A percentile compares a stretch with the other conserved stretches of the same genome.
Evolutionary conservation across 305 asterid species (phyloP).

Genomic region (Fraxinus nigra): DNA sequence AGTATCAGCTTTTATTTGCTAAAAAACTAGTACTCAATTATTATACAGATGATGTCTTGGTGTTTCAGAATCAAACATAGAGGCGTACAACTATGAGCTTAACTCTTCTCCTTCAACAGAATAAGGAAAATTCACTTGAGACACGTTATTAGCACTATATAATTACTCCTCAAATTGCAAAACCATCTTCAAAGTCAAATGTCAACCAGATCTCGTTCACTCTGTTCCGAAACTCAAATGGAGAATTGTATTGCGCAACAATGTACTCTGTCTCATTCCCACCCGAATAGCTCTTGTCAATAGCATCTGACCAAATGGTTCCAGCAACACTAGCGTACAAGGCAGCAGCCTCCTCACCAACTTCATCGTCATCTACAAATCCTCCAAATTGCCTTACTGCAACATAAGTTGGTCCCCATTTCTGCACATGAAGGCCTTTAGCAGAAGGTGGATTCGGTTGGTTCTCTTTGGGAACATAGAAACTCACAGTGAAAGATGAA

Average conservation of each 20-base stretch:
- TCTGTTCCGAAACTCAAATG: conserved; percentile 67
- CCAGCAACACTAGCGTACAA: conserved; percentile 53
- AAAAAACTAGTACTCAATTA: too few relatives aligned
- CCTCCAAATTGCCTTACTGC: conserved; percentile 76
- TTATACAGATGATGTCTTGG: background rate
- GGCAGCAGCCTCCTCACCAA: conserved; percentile 66
- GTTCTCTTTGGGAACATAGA: conserved; percentile 64
- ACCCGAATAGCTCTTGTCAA: conserved; percentile 46
- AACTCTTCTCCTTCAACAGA: background rate
- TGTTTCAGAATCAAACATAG: background rate
- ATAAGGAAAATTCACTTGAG: background rate
- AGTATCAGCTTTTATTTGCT: background rate
- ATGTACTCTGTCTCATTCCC: conserved; percentile 45
- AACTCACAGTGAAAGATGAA: conserved; percentile 61
- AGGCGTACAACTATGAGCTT: background rate
- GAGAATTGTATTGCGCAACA: conserved; percentile 80
- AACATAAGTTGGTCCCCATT: conserved; percentile 54
- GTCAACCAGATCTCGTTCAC: conserved; percentile 80
- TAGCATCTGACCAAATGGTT: conserved; percentile 56
- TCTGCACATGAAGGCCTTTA: conserved; percentile 55
- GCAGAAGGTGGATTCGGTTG: conserved; percentile 69
- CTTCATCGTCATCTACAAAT: conserved; percentile 49
- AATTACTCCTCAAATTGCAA: conserved; percentile 2
- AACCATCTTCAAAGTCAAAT: conserved; percentile 33
- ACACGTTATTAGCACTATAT: background rate